phyloP scores from a whole-genome alignment of 371 early-diverging fungal genomes.

The Mortierella sp. region DNA sequence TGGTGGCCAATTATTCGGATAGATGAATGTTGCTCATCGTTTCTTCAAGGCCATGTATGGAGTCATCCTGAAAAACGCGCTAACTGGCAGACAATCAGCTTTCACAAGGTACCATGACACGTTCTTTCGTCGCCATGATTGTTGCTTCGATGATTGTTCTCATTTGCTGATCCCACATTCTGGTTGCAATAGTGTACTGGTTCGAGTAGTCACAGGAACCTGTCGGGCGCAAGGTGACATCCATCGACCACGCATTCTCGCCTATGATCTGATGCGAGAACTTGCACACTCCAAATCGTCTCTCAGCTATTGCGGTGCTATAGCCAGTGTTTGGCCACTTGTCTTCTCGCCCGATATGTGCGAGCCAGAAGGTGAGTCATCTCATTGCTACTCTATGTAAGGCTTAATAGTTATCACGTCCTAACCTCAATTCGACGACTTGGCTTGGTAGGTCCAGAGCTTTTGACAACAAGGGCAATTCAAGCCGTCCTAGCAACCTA shows the following conservation, averaged over 20 bases:
- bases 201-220: conserved; percentile 23
- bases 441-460: conserved; percentile 11
- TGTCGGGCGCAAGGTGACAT: conserved; percentile 7
- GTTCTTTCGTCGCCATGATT: conserved; percentile 1
- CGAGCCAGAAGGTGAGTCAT: conserved; percentile 4
- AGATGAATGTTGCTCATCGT: conserved; percentile 13
- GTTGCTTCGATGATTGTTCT: background rate
- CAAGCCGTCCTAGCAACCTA: conserved; percentile 29
- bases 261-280: conserved; percentile 32
- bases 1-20: background rate
- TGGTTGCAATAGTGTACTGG: conserved; percentile 19
- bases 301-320: conserved; percentile 28
- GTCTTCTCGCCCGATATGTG: conserved; percentile 8
- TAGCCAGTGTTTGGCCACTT: conserved; percentile 39
- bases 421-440: background rate
- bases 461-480: conserved; percentile 11
- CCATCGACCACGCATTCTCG: conserved; percentile 17
- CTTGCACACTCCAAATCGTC: conserved; percentile 11
- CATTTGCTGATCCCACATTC: background rate
- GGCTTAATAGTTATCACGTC: background rate
- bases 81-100: background rate
- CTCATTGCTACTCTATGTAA: background rate
- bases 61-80: conserved; percentile 3
- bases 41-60: conserved; percentile 7
- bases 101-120: conserved; percentile 2